Base-by-base conservation (phyloP, 148 eudicot genomes). In the Limonium bicolor region DNA sequence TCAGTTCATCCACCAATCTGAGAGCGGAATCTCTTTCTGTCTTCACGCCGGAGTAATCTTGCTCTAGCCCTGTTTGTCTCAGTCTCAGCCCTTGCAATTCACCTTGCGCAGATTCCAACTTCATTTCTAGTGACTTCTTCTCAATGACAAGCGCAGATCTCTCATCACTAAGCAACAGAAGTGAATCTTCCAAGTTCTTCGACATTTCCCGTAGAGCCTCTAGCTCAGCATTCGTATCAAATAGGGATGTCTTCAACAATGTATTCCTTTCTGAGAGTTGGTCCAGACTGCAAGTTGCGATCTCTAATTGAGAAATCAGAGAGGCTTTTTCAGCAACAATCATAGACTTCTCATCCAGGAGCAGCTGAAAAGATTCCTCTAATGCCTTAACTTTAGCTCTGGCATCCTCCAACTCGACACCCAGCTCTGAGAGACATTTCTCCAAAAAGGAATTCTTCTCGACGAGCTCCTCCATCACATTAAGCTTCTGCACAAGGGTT, bases 381-480 rank as follows among this genome's bases (percentile, higher is more conserved):
- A 90, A 46, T 20, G 60, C 63, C 54, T 54, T 71, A 45, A 90
- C 70, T 61, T 76, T 84, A 42, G 65, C 75, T 58, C 86, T 59
- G 25, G 78, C 77, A 12, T 54, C 76, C 46, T 77, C 86, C 45
- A 88, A 55, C 58, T 83, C 94, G 42, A 56, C 70, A 41, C 71
- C 49, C 61, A 78, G 51, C 56, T 73, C 74, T 6, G 80, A 70
- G 24, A 90, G 62, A 9, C 87, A 75, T 28, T 70, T 76, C 69
- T 90, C 95, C 50, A 90, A 64, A 52, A 66, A 59, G 46, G 71
- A 70, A 37, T 78, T 90, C 74, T 81, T 84, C 60, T 72, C 69
- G 12, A 76, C 34, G 56, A 90, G 97, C 55, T 69, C 71, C 57
- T 76, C 85, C 65, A 90, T 63, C 39, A 70, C 55, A 45, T 21